These are phyloP conservation scores for Blumeria graminis DNA, from an alignment of 2,329 filamentous ascomycete species.

Conservation along the genomic window DNA sequence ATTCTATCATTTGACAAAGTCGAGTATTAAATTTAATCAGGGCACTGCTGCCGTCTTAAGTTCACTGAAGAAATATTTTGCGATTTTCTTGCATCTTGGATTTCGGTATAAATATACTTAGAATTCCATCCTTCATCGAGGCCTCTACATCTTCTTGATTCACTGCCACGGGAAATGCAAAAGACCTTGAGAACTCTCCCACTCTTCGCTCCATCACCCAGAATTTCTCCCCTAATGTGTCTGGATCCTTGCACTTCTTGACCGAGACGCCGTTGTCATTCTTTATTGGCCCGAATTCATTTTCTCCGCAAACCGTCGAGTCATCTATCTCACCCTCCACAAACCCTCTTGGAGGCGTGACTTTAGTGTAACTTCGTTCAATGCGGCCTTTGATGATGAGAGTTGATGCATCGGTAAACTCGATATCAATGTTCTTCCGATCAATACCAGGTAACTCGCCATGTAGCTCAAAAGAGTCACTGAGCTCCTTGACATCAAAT, in stretches of 20 bases:
- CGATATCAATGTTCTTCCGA: constrained; percentile 50
- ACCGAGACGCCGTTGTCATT: not conserved
- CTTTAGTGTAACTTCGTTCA: not conserved
- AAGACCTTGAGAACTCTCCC: not conserved
- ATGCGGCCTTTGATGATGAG: not conserved
- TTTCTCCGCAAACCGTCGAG: constrained; percentile 12
- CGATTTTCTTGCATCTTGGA: not conserved
- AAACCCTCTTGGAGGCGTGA: not conserved
- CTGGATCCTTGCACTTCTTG: not conserved
- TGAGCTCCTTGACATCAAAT: constrained; percentile 54
- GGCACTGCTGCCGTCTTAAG: not conserved
- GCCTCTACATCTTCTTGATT: not conserved
- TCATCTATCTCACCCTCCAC: constrained; percentile 2
- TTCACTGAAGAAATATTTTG: not conserved
- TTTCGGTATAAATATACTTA: not conserved
- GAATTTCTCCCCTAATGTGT: not conserved
- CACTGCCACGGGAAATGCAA: not conserved
- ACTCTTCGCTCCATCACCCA: not conserved
- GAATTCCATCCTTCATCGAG: not conserved
- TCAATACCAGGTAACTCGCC: constrained; percentile 56
- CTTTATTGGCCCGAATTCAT: not conserved
- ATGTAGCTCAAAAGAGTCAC: constrained; percentile 46
- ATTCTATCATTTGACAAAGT: too few relatives aligned
- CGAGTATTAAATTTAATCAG: too few relatives aligned
- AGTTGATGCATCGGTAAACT: constrained; percentile 25